phyloP scores from a whole-genome alignment of 176 grass and related monocot species.

The Triticum aestivum region IWGSC_CS_RefSeq_v2.1 NC_057814.1:28307685-28308184 shows the following conservation, averaged over 20 bases:
- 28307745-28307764: conserved; percentile 67
- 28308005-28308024: conserved; percentile 70
- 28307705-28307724: background rate
- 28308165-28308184: conserved; percentile 61
- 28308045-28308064: background rate
- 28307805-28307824: conserved; percentile 20
- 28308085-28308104: background rate
- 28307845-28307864: background rate
- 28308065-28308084: background rate
- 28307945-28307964: conserved; percentile 96
- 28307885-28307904: background rate
- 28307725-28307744: background rate
- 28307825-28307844: background rate
- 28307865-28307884: background rate
- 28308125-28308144: conserved; percentile 56
- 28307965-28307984: conserved; percentile 65
- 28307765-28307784: conserved; percentile 81
- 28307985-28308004: conserved; percentile 70
- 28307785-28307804: conserved; percentile 14
- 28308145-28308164: conserved; percentile 62
- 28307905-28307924: background rate
- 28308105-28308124: background rate
- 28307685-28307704: background rate
- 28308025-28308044: background rate
- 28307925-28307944: conserved; percentile 56